Percentiles rank a stretch among this genome's conserved stretches.
Conservation (phyloP, 441 rosid genomes). For the Theobroma grandiflorum region DNA sequence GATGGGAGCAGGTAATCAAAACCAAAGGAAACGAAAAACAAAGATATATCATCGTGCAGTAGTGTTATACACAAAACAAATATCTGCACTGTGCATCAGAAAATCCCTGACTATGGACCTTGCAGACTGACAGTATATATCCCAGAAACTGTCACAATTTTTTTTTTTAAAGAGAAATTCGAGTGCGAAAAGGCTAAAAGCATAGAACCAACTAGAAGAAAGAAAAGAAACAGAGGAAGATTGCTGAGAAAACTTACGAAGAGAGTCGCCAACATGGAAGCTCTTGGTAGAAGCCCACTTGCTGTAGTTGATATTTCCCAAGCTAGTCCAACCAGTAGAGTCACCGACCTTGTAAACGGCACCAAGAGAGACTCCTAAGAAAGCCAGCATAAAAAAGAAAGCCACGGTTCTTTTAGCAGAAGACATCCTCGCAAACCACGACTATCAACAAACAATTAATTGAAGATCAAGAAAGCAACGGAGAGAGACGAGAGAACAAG, state of each 20-base stretch:
- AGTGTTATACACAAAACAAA: too few relatives aligned
- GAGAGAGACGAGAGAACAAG: too few relatives aligned
- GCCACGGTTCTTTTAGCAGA: not conserved
- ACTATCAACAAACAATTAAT: not conserved
- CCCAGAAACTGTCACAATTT: not conserved
- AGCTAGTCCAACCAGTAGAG: constrained; percentile 10
- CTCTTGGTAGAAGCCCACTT: constrained; percentile 27
- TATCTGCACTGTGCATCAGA: not conserved
- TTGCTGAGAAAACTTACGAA: constrained; percentile 1
- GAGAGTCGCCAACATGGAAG: constrained; percentile 29
- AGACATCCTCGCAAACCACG: not conserved
- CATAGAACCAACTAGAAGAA: not conserved
- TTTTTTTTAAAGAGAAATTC: not conserved
- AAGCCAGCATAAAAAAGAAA: constrained; percentile 5
- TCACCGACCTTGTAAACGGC: constrained; percentile 25
- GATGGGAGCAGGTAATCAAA: too few relatives aligned
- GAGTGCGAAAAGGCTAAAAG: not conserved
- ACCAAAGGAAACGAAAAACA: too few relatives aligned
- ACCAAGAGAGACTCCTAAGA: constrained; percentile 8
- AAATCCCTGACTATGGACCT: not conserved
- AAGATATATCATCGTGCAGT: too few relatives aligned
- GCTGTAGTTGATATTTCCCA: constrained; percentile 20
- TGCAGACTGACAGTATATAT: too few relatives aligned
- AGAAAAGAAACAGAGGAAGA: not conserved
- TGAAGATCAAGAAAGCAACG: too few relatives aligned